phyloP scores from a whole-genome alignment of 805 yeast species.

The Lipomyces chichibuensis region DNA sequence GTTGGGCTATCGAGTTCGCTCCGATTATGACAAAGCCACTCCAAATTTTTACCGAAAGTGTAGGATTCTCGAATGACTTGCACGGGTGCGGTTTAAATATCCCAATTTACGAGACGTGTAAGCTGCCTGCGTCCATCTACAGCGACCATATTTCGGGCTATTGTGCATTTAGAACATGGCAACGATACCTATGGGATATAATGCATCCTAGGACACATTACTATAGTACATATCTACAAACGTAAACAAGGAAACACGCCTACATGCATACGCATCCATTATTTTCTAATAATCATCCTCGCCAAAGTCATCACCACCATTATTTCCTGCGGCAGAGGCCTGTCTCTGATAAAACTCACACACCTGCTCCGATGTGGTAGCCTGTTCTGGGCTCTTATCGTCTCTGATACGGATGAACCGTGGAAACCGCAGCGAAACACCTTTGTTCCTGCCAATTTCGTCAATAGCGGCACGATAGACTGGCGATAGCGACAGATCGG shows the following conservation, averaged over 20 bases:
- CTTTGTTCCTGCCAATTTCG: slow-evolving; percentile 63
- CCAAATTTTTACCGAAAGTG: no score
- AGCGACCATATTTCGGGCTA: no score
- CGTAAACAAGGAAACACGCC: not conserved
- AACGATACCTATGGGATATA: not conserved
- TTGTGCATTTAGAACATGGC: not conserved
- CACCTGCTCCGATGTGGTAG: slow-evolving; percentile 81
- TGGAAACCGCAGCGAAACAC: slow-evolving; percentile 87
- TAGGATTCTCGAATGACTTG: no score
- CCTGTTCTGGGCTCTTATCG: slow-evolving; percentile 83
- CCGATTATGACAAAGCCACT: no score
- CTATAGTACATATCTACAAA: not conserved
- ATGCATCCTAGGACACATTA: no score
- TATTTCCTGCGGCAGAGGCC: slow-evolving; percentile 28
- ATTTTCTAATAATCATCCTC: slow-evolving; percentile 13
- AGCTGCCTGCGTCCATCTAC: no score
- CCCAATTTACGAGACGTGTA: no score
- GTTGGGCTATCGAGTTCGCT: no score
- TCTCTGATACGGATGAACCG: slow-evolving; percentile 81
- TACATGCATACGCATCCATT: not conserved
- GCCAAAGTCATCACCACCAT: slow-evolving; percentile 15
- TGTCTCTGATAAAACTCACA: slow-evolving; percentile 82
- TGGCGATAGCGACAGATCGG: slow-evolving; percentile 87
- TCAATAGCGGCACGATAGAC: slow-evolving; percentile 81
- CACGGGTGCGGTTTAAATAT: no score